Conservation (phyloP, 441 rosid genomes). For the Populus tomentosa region DNA sequence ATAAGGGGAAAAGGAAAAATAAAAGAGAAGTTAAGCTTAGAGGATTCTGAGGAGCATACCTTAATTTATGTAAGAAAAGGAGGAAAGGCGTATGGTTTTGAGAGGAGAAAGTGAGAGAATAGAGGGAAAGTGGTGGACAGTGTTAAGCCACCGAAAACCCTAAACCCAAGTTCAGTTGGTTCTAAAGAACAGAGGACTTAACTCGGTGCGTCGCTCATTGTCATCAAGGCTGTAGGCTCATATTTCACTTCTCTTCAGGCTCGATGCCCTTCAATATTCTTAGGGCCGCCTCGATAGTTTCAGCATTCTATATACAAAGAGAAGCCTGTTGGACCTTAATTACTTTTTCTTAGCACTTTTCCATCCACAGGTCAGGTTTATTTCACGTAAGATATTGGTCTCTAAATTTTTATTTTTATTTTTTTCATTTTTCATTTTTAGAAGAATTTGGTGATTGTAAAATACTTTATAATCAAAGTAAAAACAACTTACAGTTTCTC, state of each 20-base stretch:
- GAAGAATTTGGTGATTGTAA: no score
- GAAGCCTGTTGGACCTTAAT: not conserved
- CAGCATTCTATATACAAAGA: not conserved
- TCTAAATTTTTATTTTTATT: no score
- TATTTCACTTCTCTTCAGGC: not conserved
- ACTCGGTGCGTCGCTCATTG: no score
- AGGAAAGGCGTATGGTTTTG: not conserved
- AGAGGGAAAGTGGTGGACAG: conserved; percentile 16
- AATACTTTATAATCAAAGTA: no score
- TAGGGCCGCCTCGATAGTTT: not conserved
- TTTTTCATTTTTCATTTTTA: no score
- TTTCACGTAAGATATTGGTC: no score
- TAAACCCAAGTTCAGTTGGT: conserved; percentile 5
- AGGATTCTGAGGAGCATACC: not conserved
- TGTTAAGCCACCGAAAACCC: conserved; percentile 18
- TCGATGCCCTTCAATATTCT: not conserved
- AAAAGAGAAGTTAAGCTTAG: not conserved
- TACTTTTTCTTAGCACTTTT: not conserved
- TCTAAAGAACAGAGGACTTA: no score
- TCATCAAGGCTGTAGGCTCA: no score
- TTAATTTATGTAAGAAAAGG: not conserved
- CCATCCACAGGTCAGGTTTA: not conserved
- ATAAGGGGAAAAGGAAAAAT: no score
- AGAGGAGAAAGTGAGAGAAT: not conserved
- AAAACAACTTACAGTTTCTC: no score